Percentiles rank a stretch among this genome's conserved stretches.
Conservation (phyloP, 192 early-diverging fungal genomes). For the Lunasporangiospora selenospora region DNA sequence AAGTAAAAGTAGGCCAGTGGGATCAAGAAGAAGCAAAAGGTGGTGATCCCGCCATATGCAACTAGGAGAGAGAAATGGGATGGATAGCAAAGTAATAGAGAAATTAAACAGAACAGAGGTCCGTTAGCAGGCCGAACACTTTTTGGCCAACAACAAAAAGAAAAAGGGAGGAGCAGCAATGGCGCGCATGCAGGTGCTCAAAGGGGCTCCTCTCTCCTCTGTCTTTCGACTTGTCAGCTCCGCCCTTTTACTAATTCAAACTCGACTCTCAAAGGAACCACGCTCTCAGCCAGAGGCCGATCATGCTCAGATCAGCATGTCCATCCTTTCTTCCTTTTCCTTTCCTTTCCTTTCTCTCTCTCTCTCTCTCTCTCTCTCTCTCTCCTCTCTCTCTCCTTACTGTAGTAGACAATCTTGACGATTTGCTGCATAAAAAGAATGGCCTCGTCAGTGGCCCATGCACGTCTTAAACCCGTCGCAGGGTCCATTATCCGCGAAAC, state of each 20-base stretch:
- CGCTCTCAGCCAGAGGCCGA: too few relatives aligned
- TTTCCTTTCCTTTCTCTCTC: neutral
- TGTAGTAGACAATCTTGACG: constrained; percentile 57
- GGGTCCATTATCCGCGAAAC: constrained; percentile 62
- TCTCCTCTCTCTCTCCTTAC: constrained; percentile 23
- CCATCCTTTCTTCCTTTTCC: too few relatives aligned
- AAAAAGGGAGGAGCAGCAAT: too few relatives aligned
- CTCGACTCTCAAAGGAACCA: too few relatives aligned
- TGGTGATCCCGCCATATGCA: constrained; percentile 54
- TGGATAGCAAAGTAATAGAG: neutral
- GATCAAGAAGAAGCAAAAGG: constrained; percentile 59
- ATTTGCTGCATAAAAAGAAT: constrained; percentile 48
- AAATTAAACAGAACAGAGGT: neutral
- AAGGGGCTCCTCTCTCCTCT: too few relatives aligned
- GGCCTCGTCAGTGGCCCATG: constrained; percentile 63
- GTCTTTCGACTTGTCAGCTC: too few relatives aligned
- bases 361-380: too few relatives aligned
- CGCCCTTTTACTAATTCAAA: too few relatives aligned
- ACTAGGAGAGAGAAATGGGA: constrained; percentile 15
- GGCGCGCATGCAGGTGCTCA: too few relatives aligned
- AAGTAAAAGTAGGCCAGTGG: constrained; percentile 70
- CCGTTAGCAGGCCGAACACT: neutral
- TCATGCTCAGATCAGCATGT: too few relatives aligned
- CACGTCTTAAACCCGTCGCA: constrained; percentile 56
- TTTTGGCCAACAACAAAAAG: neutral